Evolutionary conservation across 495 filamentous ascomycete genomes (phyloP), one percentile per base, ranked within the genome.

Genomic region (Penicillium salamii): DNA sequence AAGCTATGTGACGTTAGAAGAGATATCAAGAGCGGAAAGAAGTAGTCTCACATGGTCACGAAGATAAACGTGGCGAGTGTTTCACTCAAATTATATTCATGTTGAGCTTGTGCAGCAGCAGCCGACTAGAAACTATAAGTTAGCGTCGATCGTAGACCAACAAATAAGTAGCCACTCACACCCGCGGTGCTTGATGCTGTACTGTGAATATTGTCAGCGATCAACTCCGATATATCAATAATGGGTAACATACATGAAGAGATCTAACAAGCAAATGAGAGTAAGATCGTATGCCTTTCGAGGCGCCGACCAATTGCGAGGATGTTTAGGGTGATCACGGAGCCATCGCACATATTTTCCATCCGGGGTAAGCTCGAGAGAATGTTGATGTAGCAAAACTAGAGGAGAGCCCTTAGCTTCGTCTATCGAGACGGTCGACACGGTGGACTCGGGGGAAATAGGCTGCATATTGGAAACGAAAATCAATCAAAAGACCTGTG

Each of bases 161-260:
- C n/a, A 26, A 26, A 7, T 11, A 24, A 19, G 39, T 18, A 29
- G 42, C 31, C 21, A 65, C 69, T 38, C 52, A 72, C 70, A 34
- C 71, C 71, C 26, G 69, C 66, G 11, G 69, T 72, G 41, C 71
- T 72, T 35, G 69, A 58, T 17, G 67, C 64, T 23, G 71, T 74
- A 37, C 71, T 74, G 31, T 43, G 31, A 13, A 17, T 36, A 55
- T 36, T 20, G 21, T 57, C 39, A 54, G 53, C 17, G 0, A 14
- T 7, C 13, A 33, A 17, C 17, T 28, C 26, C 17, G 1, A 13
- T 2, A 9, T 34, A 46, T 0, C 1, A 15, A 13, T 35, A 40
- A 46, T 39, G 3, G 17, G 32, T n/a, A 2, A 50, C 67, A 36
- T 60, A 74, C 72, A 70, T 68, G 35, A 70, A 65, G 31, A 75